Base-by-base conservation (phyloP, 2,329 filamentous ascomycete genomes). In the Venturia nashicola region DNA sequence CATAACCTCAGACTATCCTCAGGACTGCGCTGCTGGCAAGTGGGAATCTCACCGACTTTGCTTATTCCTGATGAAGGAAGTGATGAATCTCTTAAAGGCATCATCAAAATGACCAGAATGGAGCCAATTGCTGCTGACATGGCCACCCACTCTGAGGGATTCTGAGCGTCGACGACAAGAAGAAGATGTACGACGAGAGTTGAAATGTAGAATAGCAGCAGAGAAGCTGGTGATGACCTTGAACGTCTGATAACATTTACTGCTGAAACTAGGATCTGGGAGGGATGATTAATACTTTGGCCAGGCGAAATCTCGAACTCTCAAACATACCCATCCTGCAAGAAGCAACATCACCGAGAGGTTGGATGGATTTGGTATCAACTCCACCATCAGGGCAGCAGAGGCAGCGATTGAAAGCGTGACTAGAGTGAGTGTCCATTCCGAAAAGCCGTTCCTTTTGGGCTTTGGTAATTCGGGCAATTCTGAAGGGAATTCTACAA, bases 1-100 rank as follows among this genome's bases (percentile, higher is more conserved):
- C 90, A 91, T 0, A 92, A 78, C 0, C 82, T 88, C 32, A 96
- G 73, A 67, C 88, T 85, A 68, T 96, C 91, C 72, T 96, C 91
- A 0, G 91, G 87, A 59, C 82, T 86, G 39, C 90, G 86, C n/a
- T 89, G 76, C 2, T 79, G 73, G 2, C 76, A 79, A 0, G 81
- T 86, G 0, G 89, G 84, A 5, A 74, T 67, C 20, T 79, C 76
- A 62, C 82, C 84, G 1, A 83, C 78, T 18, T 76, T 74, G 61
- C 85, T 85, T 64, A 92, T 90, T 0, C 80, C 82, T 9, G 80
- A 73, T 3, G 72, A 76, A 23, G 80, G 76, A 4, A 86, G 71
- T 0, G 71, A 71, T 0, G 85, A 83, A 65, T 89, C 81, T 27
- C 89, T 81, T 68, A 91, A 75, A 7, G 89, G 89, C 87, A 91